Evolutionary conservation across 331 rosid genomes (phyloP).

Genomic region (Malus hybrid): DNA sequence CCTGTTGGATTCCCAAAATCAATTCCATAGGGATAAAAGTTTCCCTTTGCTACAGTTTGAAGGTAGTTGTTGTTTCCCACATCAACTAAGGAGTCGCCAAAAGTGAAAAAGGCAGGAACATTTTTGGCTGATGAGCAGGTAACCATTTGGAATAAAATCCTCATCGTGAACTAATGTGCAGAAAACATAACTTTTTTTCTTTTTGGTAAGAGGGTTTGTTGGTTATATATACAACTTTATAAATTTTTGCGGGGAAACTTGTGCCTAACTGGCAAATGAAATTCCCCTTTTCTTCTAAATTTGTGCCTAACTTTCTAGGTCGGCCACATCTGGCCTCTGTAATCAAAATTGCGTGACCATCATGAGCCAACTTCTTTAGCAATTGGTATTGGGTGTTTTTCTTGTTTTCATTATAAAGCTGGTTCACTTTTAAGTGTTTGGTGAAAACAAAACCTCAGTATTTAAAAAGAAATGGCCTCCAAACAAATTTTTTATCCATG

Average conservation of each 20-base stretch:
- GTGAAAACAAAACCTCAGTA: no score
- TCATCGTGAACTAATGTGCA: neutral
- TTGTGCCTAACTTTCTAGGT: neutral
- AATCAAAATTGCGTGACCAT: no score
- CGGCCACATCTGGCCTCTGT: no score
- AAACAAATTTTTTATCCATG: no score
- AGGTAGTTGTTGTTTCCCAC: constrained; percentile 66
- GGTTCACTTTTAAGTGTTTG: no score
- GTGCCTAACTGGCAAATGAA: no score
- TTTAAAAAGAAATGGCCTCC: no score
- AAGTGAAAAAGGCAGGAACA: constrained; percentile 41
- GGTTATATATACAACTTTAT: neutral
- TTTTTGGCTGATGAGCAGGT: constrained; percentile 2
- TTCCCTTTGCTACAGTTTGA: constrained; percentile 35
- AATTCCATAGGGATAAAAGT: constrained; percentile 36
- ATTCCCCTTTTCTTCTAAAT: no score
- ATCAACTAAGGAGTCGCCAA: constrained; percentile 62
- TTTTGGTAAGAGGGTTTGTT: neutral
- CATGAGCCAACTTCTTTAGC: no score
- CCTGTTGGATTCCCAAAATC: constrained; percentile 67
- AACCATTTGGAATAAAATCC: neutral
- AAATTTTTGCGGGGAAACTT: no score
- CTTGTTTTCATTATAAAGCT: no score
- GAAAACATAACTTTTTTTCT: neutral
- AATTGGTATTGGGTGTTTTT: no score